Conservation (phyloP, 352 stramenopile genomes). For the Phytophthora cactorum region DNA sequence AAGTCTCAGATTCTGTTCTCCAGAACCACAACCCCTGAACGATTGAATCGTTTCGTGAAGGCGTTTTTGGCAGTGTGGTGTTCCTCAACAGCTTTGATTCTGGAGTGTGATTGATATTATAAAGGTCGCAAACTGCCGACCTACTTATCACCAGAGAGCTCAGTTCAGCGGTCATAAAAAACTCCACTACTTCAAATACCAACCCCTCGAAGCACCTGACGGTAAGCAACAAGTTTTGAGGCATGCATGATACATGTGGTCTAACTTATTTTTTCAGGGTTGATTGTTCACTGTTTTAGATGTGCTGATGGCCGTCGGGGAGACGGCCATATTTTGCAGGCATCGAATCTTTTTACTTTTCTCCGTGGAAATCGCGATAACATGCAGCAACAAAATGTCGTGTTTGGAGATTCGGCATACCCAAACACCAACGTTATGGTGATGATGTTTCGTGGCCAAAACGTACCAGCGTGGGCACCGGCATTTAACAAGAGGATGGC, state of each 20-base stretch:
- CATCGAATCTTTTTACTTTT: background rate
- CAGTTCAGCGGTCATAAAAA: background rate
- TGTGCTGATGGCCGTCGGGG: background rate
- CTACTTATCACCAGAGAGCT: background rate
- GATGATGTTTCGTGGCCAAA: background rate
- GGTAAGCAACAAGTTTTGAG: background rate
- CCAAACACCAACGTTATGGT: conserved; percentile 1
- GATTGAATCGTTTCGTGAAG: background rate
- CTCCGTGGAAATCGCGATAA: background rate
- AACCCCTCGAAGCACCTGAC: background rate
- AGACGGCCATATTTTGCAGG: background rate
- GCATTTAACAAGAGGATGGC: background rate
- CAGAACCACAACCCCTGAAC: background rate
- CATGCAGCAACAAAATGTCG: background rate
- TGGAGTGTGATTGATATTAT: background rate
- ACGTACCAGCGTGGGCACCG: background rate
- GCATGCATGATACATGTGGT: background rate
- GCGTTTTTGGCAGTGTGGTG: background rate
- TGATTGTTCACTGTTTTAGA: conserved; percentile 1
- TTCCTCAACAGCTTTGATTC: background rate
- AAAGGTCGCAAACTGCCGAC: background rate
- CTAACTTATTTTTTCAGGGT: background rate
- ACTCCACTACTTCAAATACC: background rate
- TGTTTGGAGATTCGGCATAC: background rate
- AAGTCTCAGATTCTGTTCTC: conserved; percentile 3